Conservation (phyloP, 2,329 filamentous ascomycete genomes). For the Neurospora sp. region DNA sequence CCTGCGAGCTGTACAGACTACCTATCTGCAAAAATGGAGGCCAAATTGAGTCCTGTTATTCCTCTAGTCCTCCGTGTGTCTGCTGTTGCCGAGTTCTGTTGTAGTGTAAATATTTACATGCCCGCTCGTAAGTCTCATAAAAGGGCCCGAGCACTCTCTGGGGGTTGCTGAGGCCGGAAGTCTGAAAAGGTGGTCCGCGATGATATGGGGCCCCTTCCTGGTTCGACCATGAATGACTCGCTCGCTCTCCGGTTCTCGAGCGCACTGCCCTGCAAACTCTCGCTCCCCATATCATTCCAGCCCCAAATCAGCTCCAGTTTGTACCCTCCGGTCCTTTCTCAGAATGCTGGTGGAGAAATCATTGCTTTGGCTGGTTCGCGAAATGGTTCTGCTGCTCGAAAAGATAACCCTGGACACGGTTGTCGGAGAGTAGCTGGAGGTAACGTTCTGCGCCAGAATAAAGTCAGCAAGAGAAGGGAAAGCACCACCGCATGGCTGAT, state of each 20-base stretch:
- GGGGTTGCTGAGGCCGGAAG: background rate
- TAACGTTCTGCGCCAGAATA: constrained; percentile 54
- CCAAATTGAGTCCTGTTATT: background rate
- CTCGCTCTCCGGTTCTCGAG: background rate
- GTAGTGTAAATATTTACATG: background rate
- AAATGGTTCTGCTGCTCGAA: constrained; percentile 74
- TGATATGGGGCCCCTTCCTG: background rate
- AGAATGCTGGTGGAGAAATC: background rate
- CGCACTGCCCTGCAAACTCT: constrained; percentile 1
- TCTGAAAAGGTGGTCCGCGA: background rate
- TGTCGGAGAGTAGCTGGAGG: constrained; percentile 64
- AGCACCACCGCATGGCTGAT: background rate
- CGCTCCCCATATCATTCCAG: background rate
- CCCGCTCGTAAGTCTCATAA: background rate
- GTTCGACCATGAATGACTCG: background rate
- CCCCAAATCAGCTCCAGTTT: background rate
- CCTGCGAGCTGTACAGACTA: background rate
- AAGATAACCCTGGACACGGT: constrained; percentile 69
- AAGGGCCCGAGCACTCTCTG: background rate
- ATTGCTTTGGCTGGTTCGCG: constrained; percentile 34
- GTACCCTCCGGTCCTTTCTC: background rate
- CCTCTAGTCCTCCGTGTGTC: background rate
- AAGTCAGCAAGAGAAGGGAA: constrained; percentile 7
- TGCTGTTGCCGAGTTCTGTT: background rate
- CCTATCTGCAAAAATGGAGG: background rate